Base-by-base conservation (phyloP, 257 asterid genomes). In the Perilla frutescens region DNA sequence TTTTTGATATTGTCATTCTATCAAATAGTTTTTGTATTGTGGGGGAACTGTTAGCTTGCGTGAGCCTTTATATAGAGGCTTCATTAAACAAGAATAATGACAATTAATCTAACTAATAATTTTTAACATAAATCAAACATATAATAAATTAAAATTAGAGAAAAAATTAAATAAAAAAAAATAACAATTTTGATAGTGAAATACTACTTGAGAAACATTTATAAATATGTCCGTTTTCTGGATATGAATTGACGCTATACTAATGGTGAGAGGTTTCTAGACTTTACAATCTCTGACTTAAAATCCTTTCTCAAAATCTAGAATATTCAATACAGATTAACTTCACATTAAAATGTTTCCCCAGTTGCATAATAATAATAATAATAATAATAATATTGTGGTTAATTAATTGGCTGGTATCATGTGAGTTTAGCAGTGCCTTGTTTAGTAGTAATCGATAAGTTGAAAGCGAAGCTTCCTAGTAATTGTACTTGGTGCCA, bases 1-100 rank as follows among this genome's bases (percentile, higher is more conserved):
- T 59, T 60, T 79, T 81, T 43, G 68, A 56, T 88, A 83, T 87
- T 48, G 11, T 20, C 37, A n/a, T 48, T 63, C 8, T 43, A 63
- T 7, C 3, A 32, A 9, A n/a, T 36, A 40, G 37, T 4, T 34
- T 29, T 71, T 5, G 36, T 34, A 26, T 44, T 20, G 20, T 15
- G 39, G 6, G 63, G 8, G 32, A 55, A 26, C 26, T 10, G 7
- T 49, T 32, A 8, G 47, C 45, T 49, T 12, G 3, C 0, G 31
- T 34, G 48, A 8, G 41, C 50, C 61, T 45, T 66, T 75, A 67
- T 75, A 67, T 75, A 67, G 32, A 36, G 26, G 26, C 26, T 20
- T 20, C 26, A 20, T 20, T 20, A 20, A 20, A 20, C 26, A 20
- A 20, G 26, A 20, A 20, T 20, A 20, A 20, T 20, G 26, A 20